Percentiles rank a stretch among this genome's conserved stretches.
Conservation (phyloP, 1,139 yeast genomes). For the Geotrichum carabidarum region DNA sequence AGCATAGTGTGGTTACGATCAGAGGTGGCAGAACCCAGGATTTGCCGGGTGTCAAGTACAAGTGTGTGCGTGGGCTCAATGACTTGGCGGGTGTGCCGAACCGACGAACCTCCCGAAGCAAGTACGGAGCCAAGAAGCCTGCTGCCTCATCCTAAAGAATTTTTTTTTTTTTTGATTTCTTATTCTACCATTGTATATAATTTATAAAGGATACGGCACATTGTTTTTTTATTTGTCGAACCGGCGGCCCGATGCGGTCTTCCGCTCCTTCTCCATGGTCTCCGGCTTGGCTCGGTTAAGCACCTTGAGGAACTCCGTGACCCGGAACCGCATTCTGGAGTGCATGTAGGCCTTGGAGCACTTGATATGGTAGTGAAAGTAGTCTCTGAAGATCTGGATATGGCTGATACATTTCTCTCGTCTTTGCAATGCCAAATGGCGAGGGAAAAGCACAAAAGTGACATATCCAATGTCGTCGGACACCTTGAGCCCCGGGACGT, state of each 20-base stretch:
- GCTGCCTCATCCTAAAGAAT: slow-evolving; percentile 27
- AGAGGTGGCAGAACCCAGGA: slow-evolving; percentile 98
- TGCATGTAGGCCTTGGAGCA: slow-evolving; percentile 98
- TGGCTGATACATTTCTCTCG: slow-evolving; percentile 82
- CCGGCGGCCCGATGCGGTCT: slow-evolving; percentile 80
- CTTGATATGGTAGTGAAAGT: slow-evolving; percentile 96
- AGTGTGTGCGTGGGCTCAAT: slow-evolving; percentile 85
- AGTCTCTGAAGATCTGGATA: slow-evolving; percentile 86
- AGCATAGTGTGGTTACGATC: slow-evolving; percentile 91
- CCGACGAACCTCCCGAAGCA: slow-evolving; percentile 81
- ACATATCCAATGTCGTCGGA: slow-evolving; percentile 41
- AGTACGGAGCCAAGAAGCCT: slow-evolving; percentile 92
- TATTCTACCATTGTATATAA: neutral
- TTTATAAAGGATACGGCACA: neutral
- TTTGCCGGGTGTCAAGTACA: slow-evolving; percentile 96
- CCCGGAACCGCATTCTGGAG: slow-evolving; percentile 95
- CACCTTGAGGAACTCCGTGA: slow-evolving; percentile 86
- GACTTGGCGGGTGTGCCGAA: slow-evolving; percentile 96
- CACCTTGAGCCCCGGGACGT: slow-evolving; percentile 34
- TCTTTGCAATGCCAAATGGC: slow-evolving; percentile 69
- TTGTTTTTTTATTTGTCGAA: slow-evolving; percentile 41
- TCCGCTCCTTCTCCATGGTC: slow-evolving; percentile 72
- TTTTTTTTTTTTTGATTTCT: neutral
- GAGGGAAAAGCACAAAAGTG: slow-evolving; percentile 53
- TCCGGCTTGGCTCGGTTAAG: slow-evolving; percentile 97